Conservation (phyloP, 768 basidiomycete genomes). For the Amanita rubescens region DNA sequence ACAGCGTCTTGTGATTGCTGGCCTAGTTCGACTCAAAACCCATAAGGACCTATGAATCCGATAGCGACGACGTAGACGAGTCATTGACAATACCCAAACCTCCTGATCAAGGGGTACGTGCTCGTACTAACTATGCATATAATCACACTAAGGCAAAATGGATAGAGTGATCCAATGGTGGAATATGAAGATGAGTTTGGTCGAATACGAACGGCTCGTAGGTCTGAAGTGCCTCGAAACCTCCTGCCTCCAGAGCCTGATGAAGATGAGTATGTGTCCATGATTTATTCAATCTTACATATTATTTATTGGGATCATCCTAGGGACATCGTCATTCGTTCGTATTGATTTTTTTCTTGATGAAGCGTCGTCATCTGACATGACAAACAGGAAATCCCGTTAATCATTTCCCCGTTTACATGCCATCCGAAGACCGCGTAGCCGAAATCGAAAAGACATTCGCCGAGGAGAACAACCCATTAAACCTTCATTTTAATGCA, state of each 20-base stretch:
- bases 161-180: conserved; percentile 66
- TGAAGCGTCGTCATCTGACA: conserved; percentile 4
- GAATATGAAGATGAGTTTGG: conserved; percentile 90
- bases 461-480: conserved; percentile 65
- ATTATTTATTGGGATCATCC: neutral
- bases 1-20: neutral
- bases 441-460: conserved; percentile 66
- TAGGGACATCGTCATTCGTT: conserved; percentile 58
- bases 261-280: conserved; percentile 43
- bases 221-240: conserved; percentile 73
- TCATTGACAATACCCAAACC: conserved; percentile 55
- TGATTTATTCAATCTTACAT: conserved; percentile 7
- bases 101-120: conserved; percentile 32
- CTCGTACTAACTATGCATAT: neutral
- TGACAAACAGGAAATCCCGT: conserved; percentile 60
- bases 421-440: conserved; percentile 73
- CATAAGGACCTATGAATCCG: conserved; percentile 47
- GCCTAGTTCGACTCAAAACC: conserved; percentile 61
- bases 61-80: conserved; percentile 76
- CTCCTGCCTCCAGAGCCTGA: conserved; percentile 42
- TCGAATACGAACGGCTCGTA: conserved; percentile 56
- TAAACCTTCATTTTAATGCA: conserved; percentile 77
- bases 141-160: neutral
- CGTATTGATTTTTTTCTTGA: conserved; percentile 10
- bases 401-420: conserved; percentile 82